These are phyloP conservation scores for Akanthomyces muscarius DNA, from an alignment of 2,329 filamentous ascomycete genomes.

Conservation along the genomic window DNA sequence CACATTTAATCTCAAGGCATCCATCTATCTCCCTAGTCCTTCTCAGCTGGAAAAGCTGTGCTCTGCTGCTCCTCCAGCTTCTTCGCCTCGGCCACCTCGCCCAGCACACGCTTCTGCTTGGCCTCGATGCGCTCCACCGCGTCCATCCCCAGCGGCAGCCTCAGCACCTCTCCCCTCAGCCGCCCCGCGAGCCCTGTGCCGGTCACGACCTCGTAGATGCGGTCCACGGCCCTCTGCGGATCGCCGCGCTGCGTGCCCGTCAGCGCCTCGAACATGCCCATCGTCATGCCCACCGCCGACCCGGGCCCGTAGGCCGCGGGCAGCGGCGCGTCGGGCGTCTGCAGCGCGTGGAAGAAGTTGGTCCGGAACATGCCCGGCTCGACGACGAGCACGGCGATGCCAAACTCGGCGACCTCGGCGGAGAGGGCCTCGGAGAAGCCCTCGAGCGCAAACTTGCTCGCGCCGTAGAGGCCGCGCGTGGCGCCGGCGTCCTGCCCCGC, in stretches of 20 bases:
- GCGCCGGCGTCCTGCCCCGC: slow-evolving; percentile 37
- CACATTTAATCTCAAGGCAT: not conserved
- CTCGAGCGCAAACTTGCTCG: slow-evolving; percentile 42
- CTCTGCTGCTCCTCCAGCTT: slow-evolving; percentile 2
- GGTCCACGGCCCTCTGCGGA: slow-evolving; percentile 42
- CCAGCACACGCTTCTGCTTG: not conserved
- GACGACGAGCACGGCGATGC: slow-evolving; percentile 41
- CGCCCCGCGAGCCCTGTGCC: slow-evolving; percentile 33
- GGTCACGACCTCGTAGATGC: slow-evolving; percentile 50
- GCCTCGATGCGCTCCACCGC: not conserved
- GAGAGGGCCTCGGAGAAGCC: slow-evolving; percentile 40
- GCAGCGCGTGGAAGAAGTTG: slow-evolving; percentile 35
- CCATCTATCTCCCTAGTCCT: no score
- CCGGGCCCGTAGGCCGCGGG: slow-evolving; percentile 25
- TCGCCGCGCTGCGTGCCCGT: slow-evolving; percentile 43
- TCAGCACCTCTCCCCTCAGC: slow-evolving; percentile 1
- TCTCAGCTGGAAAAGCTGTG: not conserved
- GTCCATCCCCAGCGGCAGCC: slow-evolving; percentile 1
- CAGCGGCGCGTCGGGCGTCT: slow-evolving; percentile 28
- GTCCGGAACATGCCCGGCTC: slow-evolving; percentile 50
- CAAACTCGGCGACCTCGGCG: slow-evolving; percentile 40
- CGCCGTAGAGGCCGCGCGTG: slow-evolving; percentile 40
- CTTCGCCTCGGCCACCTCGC: not conserved
- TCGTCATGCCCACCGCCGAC: slow-evolving; percentile 25
- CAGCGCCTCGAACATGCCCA: slow-evolving; percentile 25